Evolutionary conservation across 2,329 filamentous ascomycete species (phyloP).

Genomic region (Elsinoe batatas): DNA sequence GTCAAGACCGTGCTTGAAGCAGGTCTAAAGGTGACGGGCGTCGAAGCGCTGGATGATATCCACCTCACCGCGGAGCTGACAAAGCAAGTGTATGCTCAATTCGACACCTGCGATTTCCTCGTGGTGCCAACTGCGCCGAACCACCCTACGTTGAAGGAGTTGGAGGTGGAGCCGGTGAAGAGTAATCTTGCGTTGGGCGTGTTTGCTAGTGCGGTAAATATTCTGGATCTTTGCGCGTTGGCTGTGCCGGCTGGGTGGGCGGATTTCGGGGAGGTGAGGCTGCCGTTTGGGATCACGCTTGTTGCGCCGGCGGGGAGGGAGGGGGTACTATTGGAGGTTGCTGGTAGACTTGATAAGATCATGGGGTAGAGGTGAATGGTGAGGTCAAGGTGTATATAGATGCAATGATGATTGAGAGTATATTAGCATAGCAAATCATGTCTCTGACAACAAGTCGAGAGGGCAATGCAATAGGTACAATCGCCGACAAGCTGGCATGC

Average conservation of each 20-base stretch:
- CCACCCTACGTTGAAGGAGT: slow-evolving; percentile 42
- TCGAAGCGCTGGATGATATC: not conserved
- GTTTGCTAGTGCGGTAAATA: slow-evolving; percentile 53
- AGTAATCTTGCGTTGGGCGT: slow-evolving; percentile 46
- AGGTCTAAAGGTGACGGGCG: not conserved
- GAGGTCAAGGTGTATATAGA: too few species aligned
- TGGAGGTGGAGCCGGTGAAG: slow-evolving; percentile 42
- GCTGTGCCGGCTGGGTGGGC: slow-evolving; percentile 43
- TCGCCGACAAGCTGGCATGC: too few species aligned
- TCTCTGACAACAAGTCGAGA: too few species aligned
- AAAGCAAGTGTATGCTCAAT: slow-evolving; percentile 16
- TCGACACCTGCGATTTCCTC: slow-evolving; percentile 37
- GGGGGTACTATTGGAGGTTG: slow-evolving; percentile 33
- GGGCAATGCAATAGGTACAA: too few species aligned
- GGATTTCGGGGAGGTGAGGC: slow-evolving; percentile 19
- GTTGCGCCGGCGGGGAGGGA: slow-evolving; percentile 31
- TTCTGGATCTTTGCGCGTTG: slow-evolving; percentile 47
- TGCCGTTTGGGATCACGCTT: slow-evolving; percentile 35
- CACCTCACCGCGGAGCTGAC: not conserved
- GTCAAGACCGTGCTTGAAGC: not conserved
- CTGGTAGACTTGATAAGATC: slow-evolving; percentile 23
- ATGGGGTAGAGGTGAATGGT: not conserved
- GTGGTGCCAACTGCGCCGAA: slow-evolving; percentile 45
- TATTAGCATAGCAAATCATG: too few species aligned
- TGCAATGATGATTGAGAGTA: not conserved